Base-by-base conservation (phyloP, 208 protist species). In the Tritrichomonas musculus region DNA sequence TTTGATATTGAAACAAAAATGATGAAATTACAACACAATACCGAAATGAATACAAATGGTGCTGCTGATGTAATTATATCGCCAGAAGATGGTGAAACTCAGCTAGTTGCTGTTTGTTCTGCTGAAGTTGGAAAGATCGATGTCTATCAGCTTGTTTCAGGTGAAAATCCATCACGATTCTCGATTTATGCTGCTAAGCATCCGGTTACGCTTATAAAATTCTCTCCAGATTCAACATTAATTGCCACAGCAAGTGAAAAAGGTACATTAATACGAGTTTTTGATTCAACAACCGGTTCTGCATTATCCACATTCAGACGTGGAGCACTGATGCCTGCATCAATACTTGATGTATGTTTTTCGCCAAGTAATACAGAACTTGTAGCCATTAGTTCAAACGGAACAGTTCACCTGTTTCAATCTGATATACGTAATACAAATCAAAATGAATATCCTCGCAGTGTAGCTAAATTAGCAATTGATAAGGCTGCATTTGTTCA, bases 191-290 rank as follows among this genome's bases (percentile, higher is more conserved):
- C 77, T 2, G n/a, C 33, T 17, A 33, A 88, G 47, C 77, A 88
- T 88, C 47, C 77, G 39, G 57, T 88, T 33, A 47, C 47, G 27
- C 25, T 39, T 1, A 57, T 88, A 1, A 88, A 47, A 47, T 88
- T 88, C 47, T 57, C 47, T 30, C 44, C 44, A 57, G 77, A 88
- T 57, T 22, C 27, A 14, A 57, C 77, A 39, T 47, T 88, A 27
- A 14, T 88, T 1, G 41, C 77, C 4, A 88, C 77, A 33, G 77
- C 47, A 53, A 88, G 77, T 57, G 44, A 47, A 13, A 47, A 88
- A 88, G 77, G 77, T 39, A 88, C 77, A 33, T 53, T 88, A 22
- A 88, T 88, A n/a, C 8, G 77, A 39, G 11, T 88, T 17, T 88
- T 88, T 88, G 77, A 88, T 88, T 22, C 77, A 14, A 47, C 36